Evolutionary conservation across 345 rosid species (phyloP).

Genomic region (Euphorbia peplus): DNA sequence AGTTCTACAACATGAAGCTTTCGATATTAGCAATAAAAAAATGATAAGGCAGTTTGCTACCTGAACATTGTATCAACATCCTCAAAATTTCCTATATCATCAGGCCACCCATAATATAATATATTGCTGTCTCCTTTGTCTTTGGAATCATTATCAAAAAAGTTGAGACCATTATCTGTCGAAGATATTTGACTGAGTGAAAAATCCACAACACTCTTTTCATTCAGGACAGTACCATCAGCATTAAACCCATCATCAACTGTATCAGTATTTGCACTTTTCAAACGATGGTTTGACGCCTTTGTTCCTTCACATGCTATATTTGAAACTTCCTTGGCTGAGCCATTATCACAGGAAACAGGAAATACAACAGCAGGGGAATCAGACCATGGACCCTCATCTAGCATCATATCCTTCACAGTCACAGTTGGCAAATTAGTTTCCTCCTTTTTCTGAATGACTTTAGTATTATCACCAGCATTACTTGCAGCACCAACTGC

Average conservation of each 20-base stretch:
- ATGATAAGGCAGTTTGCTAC: constrained; percentile 29
- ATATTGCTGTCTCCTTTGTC: constrained; percentile 63
- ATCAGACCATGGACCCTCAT: constrained; percentile 49
- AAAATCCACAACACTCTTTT: constrained; percentile 41
- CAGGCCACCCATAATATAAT: constrained; percentile 72
- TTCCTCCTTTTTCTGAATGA: constrained; percentile 34
- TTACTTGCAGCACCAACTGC: constrained; percentile 33
- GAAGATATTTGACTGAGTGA: constrained; percentile 48
- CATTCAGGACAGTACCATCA: constrained; percentile 41
- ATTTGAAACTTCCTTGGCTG: constrained; percentile 41
- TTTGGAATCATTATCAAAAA: constrained; percentile 47
- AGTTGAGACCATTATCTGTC: constrained; percentile 51
- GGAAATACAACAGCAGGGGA: constrained; percentile 40
- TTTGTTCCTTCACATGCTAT: constrained; percentile 40
- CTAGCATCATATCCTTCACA: constrained; percentile 51
- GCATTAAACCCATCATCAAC: constrained; percentile 37
- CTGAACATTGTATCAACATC: constrained; percentile 92
- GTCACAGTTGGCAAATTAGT: constrained; percentile 18
- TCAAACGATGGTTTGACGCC: constrained; percentile 40
- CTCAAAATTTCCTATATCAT: constrained; percentile 73
- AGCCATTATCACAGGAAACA: constrained; percentile 33
- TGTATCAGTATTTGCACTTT: constrained; percentile 28
- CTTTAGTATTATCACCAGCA: constrained; percentile 30
- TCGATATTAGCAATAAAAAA: neutral
- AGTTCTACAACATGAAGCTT: neutral